Conservation (phyloP, 371 early-diverging fungal genomes). For the Rhizomucor miehei region DNA sequence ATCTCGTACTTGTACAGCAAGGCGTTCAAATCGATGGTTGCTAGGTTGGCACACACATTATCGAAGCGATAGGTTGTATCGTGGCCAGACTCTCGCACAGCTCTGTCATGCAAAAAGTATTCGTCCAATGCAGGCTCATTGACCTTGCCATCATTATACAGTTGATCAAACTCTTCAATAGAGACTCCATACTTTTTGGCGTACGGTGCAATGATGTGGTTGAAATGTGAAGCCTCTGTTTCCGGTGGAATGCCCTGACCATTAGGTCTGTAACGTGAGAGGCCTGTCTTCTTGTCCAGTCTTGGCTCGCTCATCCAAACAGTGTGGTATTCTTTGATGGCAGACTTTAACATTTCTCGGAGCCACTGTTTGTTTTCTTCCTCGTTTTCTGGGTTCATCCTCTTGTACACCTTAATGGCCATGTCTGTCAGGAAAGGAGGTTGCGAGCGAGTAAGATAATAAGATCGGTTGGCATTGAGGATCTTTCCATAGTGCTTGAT, state of each 20-base stretch:
- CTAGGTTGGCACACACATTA: constrained; percentile 85
- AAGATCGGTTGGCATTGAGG: constrained; percentile 95
- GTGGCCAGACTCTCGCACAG: constrained; percentile 96
- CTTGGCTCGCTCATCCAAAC: constrained; percentile 90
- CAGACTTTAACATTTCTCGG: constrained; percentile 67
- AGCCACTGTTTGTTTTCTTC: constrained; percentile 75
- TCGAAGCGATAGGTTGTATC: constrained; percentile 96
- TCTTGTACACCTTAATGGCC: constrained; percentile 79
- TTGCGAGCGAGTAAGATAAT: constrained; percentile 95
- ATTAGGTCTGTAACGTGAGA: constrained; percentile 83
- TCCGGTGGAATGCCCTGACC: constrained; percentile 97
- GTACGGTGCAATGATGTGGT: constrained; percentile 85
- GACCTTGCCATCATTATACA: constrained; percentile 67
- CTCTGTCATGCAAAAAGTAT: constrained; percentile 96
- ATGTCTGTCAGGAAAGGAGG: constrained; percentile 98
- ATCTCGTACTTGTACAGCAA: constrained; percentile 93
- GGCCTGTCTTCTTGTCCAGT: constrained; percentile 71
- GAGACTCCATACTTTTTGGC: constrained; percentile 66
- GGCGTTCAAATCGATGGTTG: constrained; percentile 89
- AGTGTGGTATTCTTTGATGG: constrained; percentile 88
- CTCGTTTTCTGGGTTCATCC: constrained; percentile 48
- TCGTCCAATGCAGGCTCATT: constrained; percentile 84
- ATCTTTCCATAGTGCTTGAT: constrained; percentile 98
- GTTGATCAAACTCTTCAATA: constrained; percentile 67
- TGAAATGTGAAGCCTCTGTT: constrained; percentile 93